These are phyloP conservation scores for Torulaspora maleeae DNA, from an alignment of 805 yeast species.

Conservation along the genomic window DNA sequence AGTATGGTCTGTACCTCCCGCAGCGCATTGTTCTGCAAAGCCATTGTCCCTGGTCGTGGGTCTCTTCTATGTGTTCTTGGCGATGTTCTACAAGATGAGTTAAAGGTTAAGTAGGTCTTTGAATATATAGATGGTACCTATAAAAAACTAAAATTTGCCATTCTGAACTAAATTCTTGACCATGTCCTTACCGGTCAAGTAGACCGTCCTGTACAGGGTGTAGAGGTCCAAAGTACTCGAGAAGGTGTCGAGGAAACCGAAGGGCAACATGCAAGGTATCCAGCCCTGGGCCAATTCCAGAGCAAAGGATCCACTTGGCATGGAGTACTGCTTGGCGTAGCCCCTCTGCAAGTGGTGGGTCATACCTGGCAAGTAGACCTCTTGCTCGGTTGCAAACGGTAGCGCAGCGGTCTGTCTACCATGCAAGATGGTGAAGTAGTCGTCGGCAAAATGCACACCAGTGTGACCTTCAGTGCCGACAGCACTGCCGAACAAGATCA, in stretches of 20 bases:
- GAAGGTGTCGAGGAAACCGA: slow-evolving; percentile 79
- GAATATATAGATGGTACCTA: slow-evolving; percentile 1
- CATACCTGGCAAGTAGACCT: slow-evolving; percentile 81
- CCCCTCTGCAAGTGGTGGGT: slow-evolving; percentile 77
- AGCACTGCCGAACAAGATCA: slow-evolving; percentile 90
- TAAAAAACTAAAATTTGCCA: slow-evolving; percentile 56
- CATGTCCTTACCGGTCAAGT: slow-evolving; percentile 79
- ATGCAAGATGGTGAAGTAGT: slow-evolving; percentile 83
- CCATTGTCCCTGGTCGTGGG: slow-evolving; percentile 1
- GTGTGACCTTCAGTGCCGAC: slow-evolving; percentile 95
- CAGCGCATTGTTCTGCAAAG: slow-evolving; percentile 13
- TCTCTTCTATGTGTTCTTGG: background rate
- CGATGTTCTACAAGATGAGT: background rate
- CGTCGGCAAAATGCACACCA: slow-evolving; percentile 96
- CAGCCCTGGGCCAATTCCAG: slow-evolving; percentile 97
- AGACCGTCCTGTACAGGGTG: slow-evolving; percentile 64
- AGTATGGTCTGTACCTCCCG: slow-evolving; percentile 13
- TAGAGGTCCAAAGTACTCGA: slow-evolving; percentile 75
- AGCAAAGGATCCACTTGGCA: slow-evolving; percentile 82
- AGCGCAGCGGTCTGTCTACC: slow-evolving; percentile 75
- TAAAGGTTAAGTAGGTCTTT: background rate
- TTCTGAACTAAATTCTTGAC: slow-evolving; percentile 49
- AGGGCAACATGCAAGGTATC: slow-evolving; percentile 97
- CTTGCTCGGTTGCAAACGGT: slow-evolving; percentile 59
- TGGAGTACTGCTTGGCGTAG: slow-evolving; percentile 71